A percentile compares a stretch with the other conserved stretches of the same genome.
Conservation (phyloP, 257 asterid species). For the Rehmannia glutinosa region DNA sequence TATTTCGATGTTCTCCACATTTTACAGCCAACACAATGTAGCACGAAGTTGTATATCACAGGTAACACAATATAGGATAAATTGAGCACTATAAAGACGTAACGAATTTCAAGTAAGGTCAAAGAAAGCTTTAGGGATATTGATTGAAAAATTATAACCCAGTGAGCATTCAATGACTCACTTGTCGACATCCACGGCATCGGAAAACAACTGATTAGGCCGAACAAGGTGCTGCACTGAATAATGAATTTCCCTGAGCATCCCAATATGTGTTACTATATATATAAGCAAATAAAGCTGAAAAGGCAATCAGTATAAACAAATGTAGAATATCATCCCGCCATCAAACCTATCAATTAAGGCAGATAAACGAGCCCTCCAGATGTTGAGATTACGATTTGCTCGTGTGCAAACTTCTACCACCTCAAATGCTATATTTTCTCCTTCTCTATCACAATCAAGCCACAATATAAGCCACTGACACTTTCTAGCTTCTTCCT, state of each 20-base stretch:
- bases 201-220: conserved; percentile 80
- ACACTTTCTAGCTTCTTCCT: conserved; percentile 84
- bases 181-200: conserved; percentile 99
- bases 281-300: conserved; percentile 15
- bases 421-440: conserved; percentile 96
- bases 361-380: conserved; percentile 98
- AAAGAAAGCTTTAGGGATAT: conserved; percentile 1
- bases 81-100: not conserved
- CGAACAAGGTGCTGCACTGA: conserved; percentile 71
- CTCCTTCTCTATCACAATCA: conserved; percentile 98
- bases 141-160: conserved; percentile 2
- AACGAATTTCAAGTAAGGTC: conserved; percentile 9
- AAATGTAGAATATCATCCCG: conserved; percentile 20
- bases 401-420: conserved; percentile 77
- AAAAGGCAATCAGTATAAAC: not conserved
- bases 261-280: conserved; percentile 14
- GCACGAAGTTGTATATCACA: not conserved
- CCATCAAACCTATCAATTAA: conserved; percentile 68
- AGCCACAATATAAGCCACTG: conserved; percentile 99
- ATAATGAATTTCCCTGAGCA: conserved; percentile 73
- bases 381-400: conserved; percentile 66
- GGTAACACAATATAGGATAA: conserved; percentile 8
- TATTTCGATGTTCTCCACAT: conserved; percentile 11
- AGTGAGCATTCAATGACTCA: conserved; percentile 30
- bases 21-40: conserved; percentile 3